These are phyloP conservation scores for Thermochaetoides thermophila DNA, from an alignment of 495 filamentous ascomycete genomes.

Conservation along the genomic window DNA sequence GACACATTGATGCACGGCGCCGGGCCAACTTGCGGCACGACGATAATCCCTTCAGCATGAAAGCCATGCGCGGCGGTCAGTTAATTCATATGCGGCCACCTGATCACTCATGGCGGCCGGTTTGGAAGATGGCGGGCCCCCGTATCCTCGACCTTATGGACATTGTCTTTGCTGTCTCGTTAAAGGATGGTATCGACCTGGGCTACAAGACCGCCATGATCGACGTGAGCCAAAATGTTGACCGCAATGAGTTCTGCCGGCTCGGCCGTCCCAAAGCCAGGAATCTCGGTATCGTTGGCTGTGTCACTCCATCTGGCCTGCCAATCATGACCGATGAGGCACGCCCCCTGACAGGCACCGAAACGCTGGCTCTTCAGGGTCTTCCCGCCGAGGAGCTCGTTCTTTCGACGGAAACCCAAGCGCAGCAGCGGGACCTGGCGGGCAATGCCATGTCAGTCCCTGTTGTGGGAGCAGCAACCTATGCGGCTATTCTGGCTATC, in stretches of 20 bases:
- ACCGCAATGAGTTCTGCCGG: slow-evolving; percentile 26
- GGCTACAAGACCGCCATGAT: slow-evolving; percentile 45
- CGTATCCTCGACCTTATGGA: slow-evolving; percentile 58
- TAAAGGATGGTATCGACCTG: slow-evolving; percentile 37
- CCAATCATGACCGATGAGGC: slow-evolving; percentile 48
- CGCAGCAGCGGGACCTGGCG: slow-evolving; percentile 54
- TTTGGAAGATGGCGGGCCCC: slow-evolving; percentile 22
- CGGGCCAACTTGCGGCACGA: not conserved
- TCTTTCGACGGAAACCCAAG: slow-evolving; percentile 47
- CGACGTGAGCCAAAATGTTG: slow-evolving; percentile 67
- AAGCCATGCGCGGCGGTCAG: slow-evolving; percentile 9
- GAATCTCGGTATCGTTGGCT: slow-evolving; percentile 45
- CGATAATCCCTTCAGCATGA: slow-evolving; percentile 12
- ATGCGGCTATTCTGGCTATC: slow-evolving; percentile 27
- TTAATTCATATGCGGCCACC: slow-evolving; percentile 4
- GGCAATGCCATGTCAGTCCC: slow-evolving; percentile 79
- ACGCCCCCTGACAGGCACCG: slow-evolving; percentile 48
- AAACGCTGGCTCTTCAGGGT: slow-evolving; percentile 57
- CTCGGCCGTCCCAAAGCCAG: not conserved
- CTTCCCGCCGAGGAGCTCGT: slow-evolving; percentile 48
- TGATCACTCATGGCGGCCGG: slow-evolving; percentile 5
- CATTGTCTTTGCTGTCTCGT: slow-evolving; percentile 37
- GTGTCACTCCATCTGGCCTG: slow-evolving; percentile 55
- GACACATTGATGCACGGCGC: slow-evolving; percentile 7
- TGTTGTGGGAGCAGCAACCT: slow-evolving; percentile 49